phyloP scores from a whole-genome alignment of 192 early-diverging fungal species.

The Gigaspora rosea region DNA sequence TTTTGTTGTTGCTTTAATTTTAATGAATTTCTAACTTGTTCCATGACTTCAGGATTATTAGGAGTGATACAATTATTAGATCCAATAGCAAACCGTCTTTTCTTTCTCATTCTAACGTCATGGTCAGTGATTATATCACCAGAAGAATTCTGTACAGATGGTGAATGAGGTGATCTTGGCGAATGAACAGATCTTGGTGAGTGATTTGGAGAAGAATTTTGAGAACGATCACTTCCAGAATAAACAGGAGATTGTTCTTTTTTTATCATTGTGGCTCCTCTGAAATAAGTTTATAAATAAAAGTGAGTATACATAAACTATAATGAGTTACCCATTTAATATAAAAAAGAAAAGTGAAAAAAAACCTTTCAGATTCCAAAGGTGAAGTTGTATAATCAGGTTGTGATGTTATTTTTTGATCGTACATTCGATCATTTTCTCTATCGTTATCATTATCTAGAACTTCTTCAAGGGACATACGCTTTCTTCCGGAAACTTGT shows the following conservation, averaged over 20 bases:
- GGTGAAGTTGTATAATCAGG: neutral
- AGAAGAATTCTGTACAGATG: neutral
- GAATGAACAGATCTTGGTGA: constrained; percentile 8
- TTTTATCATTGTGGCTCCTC: constrained; percentile 20
- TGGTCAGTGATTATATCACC: constrained; percentile 5
- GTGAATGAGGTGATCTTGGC: constrained; percentile 23
- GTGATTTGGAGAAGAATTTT: constrained; percentile 21
- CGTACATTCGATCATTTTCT: constrained; percentile 28
- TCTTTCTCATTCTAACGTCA: constrained; percentile 21
- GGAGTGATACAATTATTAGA: constrained; percentile 21
- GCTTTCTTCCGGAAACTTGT: constrained; percentile 13
- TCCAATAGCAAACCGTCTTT: constrained; percentile 18
- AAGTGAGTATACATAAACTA: neutral
- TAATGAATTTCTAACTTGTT: constrained; percentile 53
- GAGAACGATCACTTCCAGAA: constrained; percentile 28
- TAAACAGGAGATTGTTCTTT: constrained; percentile 31
- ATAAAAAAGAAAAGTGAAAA: neutral
- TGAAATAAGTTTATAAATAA: neutral
- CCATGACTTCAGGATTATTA: constrained; percentile 51
- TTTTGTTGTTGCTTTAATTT: constrained; percentile 66
- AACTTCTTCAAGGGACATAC: constrained; percentile 42
- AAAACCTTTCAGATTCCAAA: constrained; percentile 24
- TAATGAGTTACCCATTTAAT: neutral
- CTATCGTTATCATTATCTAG: constrained; percentile 32
- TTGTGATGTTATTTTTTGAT: neutral